A percentile compares a stretch with the other conserved stretches of the same genome.
phyloP scores from a whole-genome alignment of 495 filamentous ascomycete genomes.

The Podospora australis region DNA sequence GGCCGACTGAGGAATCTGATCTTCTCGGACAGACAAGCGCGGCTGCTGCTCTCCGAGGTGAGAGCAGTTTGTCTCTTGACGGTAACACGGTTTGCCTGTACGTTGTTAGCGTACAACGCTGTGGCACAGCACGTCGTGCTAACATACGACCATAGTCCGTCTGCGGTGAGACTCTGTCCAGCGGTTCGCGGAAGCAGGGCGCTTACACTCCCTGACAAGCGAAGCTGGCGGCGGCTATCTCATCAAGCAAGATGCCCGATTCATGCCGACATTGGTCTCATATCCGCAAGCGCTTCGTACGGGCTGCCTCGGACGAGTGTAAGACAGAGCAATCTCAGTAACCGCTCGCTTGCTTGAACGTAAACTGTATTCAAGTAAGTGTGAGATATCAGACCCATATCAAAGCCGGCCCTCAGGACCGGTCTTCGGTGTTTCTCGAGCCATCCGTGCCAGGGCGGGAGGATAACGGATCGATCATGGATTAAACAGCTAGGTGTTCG shows the following conservation, averaged over 20 bases:
- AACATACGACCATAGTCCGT: not conserved
- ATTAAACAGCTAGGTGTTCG: not conserved
- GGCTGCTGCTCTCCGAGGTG: not conserved
- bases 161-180: not conserved
- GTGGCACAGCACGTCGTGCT: not conserved
- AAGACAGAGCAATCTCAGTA: conserved; percentile 28
- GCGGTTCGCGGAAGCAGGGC: not conserved
- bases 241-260: not conserved
- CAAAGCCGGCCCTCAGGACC: conserved; percentile 3
- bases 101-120: not conserved
- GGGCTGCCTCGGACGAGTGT: conserved; percentile 12
- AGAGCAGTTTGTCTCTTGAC: too few species aligned
- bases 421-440: too few species aligned
- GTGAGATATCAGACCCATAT: not conserved
- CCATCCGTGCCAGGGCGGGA: too few species aligned
- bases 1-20: not conserved
- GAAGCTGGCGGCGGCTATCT: conserved; percentile 2
- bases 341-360: conserved; percentile 18
- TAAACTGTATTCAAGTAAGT: conserved; percentile 3
- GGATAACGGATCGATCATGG: not conserved
- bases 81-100: not conserved
- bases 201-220: not conserved
- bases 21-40: not conserved
- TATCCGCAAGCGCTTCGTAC: conserved; percentile 8
- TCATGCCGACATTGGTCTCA: not conserved